These are phyloP conservation scores for Pyrrhoderma noxium DNA, from an alignment of 1,284 basidiomycete species.

Conservation along the genomic window DNA sequence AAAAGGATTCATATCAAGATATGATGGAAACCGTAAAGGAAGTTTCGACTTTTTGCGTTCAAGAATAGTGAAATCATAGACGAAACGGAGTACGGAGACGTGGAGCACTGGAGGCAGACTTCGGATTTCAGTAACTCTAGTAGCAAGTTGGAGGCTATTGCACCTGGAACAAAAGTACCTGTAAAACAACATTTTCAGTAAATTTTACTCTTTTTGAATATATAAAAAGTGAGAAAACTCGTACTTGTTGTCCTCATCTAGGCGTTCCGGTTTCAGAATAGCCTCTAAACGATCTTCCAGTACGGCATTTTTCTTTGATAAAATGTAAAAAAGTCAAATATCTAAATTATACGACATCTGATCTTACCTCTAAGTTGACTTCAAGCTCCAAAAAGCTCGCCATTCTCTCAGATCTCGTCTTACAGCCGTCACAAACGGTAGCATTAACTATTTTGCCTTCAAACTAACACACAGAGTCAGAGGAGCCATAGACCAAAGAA, in stretches of 20 bases:
- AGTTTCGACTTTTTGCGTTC: conserved; percentile 82
- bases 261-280: conserved; percentile 57
- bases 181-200: background rate
- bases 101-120: conserved; percentile 79
- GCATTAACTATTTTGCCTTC: conserved; percentile 77
- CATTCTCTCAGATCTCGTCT: conserved; percentile 55
- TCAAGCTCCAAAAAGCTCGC: conserved; percentile 81
- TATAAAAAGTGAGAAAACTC: background rate
- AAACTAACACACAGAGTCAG: conserved; percentile 45
- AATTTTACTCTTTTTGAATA: too few relatives aligned
- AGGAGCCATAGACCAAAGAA: conserved; percentile 1
- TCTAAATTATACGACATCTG: background rate
- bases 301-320: conserved; percentile 53
- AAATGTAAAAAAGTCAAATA: conserved; percentile 7
- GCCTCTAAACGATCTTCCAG: conserved; percentile 64
- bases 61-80: conserved; percentile 71
- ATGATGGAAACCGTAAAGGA: conserved; percentile 62
- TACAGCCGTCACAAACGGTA: conserved; percentile 68
- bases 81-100: conserved; percentile 84
- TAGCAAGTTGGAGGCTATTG: conserved; percentile 64
- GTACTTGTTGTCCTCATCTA: conserved; percentile 78
- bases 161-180: conserved; percentile 79
- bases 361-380: conserved; percentile 63
- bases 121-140: conserved; percentile 60
- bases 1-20: conserved; percentile 68